These are phyloP conservation scores for Termitomyces eurrhizus DNA, from an alignment of 768 basidiomycete species.

Conservation along the genomic window DNA sequence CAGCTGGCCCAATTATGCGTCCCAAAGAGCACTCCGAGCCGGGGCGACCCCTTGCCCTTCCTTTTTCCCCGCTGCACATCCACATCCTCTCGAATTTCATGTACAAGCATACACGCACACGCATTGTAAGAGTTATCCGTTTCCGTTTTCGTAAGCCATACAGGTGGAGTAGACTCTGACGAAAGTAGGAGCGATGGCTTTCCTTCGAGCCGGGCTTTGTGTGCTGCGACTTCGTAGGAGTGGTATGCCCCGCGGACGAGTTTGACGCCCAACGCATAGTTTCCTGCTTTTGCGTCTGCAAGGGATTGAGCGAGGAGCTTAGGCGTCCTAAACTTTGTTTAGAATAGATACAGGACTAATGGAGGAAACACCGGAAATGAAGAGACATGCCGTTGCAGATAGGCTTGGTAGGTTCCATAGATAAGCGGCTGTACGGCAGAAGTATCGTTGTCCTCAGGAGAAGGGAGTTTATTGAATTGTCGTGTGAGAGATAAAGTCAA, in stretches of 20 bases:
- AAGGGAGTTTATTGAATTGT: slow-evolving; percentile 60
- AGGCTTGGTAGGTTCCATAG: slow-evolving; percentile 88
- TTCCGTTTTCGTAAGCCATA: slow-evolving; percentile 62
- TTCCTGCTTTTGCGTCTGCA: slow-evolving; percentile 55
- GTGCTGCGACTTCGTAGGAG: slow-evolving; percentile 61
- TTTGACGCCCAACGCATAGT: slow-evolving; percentile 83
- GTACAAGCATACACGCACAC: slow-evolving; percentile 55
- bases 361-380: not conserved
- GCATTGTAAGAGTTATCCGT: slow-evolving; percentile 74
- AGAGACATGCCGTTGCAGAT: slow-evolving; percentile 60
- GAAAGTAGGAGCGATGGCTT: slow-evolving; percentile 45
- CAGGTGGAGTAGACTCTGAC: slow-evolving; percentile 56
- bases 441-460: slow-evolving; percentile 9
- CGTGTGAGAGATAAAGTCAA: slow-evolving; percentile 71
- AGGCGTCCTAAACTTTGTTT: slow-evolving; percentile 46
- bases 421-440: slow-evolving; percentile 53
- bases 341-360: not conserved
- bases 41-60: slow-evolving; percentile 8
- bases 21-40: slow-evolving; percentile 73
- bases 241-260: slow-evolving; percentile 94
- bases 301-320: slow-evolving; percentile 64
- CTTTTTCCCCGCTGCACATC: not conserved
- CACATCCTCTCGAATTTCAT: slow-evolving; percentile 51
- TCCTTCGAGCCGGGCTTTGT: slow-evolving; percentile 22
- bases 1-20: slow-evolving; percentile 83